A percentile compares a stretch with the other conserved stretches of the same genome.
Evolutionary conservation across 805 yeast genomes (phyloP).

Genomic region (Candida oleophila): DNA sequence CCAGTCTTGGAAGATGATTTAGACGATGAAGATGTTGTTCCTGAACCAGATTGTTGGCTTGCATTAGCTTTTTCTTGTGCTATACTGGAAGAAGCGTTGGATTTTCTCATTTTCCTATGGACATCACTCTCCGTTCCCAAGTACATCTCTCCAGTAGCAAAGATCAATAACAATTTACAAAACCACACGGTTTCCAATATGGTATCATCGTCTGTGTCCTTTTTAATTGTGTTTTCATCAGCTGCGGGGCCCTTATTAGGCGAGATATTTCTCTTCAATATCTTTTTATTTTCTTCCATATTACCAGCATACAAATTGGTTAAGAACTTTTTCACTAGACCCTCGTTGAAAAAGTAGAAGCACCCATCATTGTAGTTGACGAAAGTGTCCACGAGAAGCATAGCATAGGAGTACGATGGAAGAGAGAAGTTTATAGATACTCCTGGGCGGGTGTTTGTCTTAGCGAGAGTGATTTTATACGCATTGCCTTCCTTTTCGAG

Average conservation of each 20-base stretch:
- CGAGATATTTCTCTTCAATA: slow-evolving; percentile 33
- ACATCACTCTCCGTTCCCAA: slow-evolving; percentile 69
- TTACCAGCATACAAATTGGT: slow-evolving; percentile 60
- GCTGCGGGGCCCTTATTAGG: slow-evolving; percentile 22
- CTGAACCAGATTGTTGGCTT: slow-evolving; percentile 5
- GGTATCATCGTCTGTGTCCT: slow-evolving; percentile 50
- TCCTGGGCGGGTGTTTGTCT: slow-evolving; percentile 66
- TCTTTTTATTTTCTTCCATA: slow-evolving; percentile 35
- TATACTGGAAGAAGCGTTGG: neutral
- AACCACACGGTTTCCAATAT: slow-evolving; percentile 78
- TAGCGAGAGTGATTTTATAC: slow-evolving; percentile 65
- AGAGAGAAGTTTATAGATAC: slow-evolving; percentile 67
- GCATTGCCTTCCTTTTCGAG: slow-evolving; percentile 77
- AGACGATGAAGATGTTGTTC: slow-evolving; percentile 10
- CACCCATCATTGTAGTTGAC: slow-evolving; percentile 82
- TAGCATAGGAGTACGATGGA: slow-evolving; percentile 76
- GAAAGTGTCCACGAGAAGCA: slow-evolving; percentile 71
- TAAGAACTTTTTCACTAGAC: slow-evolving; percentile 65
- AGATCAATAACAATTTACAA: slow-evolving; percentile 69
- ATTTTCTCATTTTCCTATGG: slow-evolving; percentile 45
- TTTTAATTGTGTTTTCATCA: slow-evolving; percentile 42
- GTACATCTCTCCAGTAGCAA: slow-evolving; percentile 83
- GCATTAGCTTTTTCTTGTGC: neutral
- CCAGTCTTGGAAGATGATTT: slow-evolving; percentile 1
- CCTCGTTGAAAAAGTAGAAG: slow-evolving; percentile 81